Percentiles rank a stretch among this genome's conserved stretches.
These are phyloP conservation scores for Myxozyma monticola DNA, from an alignment of 805 yeast genomes.

Conservation along the genomic window DNA sequence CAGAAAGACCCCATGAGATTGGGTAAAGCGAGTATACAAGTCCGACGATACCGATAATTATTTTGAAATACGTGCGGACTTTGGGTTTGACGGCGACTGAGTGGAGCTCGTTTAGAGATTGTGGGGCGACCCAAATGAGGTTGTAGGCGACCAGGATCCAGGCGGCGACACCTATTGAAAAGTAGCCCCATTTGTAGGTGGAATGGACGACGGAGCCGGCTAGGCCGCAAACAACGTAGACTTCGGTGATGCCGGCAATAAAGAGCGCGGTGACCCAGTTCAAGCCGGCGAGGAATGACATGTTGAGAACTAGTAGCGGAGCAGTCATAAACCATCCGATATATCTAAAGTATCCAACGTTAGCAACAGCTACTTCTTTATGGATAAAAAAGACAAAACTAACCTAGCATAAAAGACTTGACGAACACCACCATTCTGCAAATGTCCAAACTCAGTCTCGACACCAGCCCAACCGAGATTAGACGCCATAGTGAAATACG, in stretches of 20 bases:
- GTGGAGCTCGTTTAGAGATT: conserved; percentile 15
- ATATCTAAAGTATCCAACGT: conserved; percentile 54
- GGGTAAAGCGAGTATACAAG: conserved; percentile 43
- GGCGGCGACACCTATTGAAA: conserved; percentile 52
- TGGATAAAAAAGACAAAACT: too few species aligned
- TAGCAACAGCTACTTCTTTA: too few species aligned
- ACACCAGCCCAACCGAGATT: conserved; percentile 56
- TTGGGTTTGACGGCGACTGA: conserved; percentile 19
- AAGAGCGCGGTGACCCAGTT: conserved; percentile 38
- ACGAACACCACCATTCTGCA: conserved; percentile 43
- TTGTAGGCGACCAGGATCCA: conserved; percentile 38
- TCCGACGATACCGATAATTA: background rate
- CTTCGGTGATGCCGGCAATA: conserved; percentile 44
- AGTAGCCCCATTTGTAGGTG: conserved; percentile 70
- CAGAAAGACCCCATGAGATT: conserved; percentile 54
- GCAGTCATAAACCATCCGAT: conserved; percentile 59
- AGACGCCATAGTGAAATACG: conserved; percentile 59
- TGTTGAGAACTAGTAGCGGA: conserved; percentile 46
- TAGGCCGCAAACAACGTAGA: conserved; percentile 55
- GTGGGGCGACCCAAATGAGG: conserved; percentile 19
- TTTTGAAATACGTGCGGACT: conserved; percentile 9
- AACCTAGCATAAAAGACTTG: too few species aligned
- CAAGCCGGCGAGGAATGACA: conserved; percentile 39
- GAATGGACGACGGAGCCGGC: conserved; percentile 57
- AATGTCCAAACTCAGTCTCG: conserved; percentile 52